phyloP scores from a whole-genome alignment of 257 asterid genomes.

The Jacaranda mimosifolia region DNA sequence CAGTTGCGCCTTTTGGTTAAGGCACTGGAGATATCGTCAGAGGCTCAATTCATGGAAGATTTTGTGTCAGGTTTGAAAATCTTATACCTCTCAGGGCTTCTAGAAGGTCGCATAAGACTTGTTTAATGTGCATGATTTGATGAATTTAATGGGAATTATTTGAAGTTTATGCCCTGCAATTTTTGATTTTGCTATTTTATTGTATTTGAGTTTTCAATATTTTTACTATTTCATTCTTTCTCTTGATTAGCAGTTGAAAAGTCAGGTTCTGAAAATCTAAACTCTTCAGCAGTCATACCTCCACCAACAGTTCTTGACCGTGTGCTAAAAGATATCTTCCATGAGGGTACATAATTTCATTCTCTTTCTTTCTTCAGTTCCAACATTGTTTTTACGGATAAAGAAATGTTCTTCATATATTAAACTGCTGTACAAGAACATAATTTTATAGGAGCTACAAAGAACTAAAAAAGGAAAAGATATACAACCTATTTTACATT shows the following conservation, averaged over 20 bases:
- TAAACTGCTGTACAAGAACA: too few relatives aligned
- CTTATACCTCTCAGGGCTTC: neutral
- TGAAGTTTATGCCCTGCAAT: neutral
- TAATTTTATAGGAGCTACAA: too few relatives aligned
- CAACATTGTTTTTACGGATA: too few relatives aligned
- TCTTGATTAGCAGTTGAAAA: slow-evolving; percentile 54
- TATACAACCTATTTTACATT: too few relatives aligned
- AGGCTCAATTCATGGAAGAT: slow-evolving; percentile 73
- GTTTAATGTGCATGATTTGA: neutral
- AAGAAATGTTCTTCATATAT: too few relatives aligned
- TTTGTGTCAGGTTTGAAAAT: slow-evolving; percentile 67
- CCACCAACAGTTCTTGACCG: slow-evolving; percentile 89
- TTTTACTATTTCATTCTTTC: slow-evolving; percentile 19
- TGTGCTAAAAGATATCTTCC: slow-evolving; percentile 77
- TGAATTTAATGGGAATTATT: neutral
- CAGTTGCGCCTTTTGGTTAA: slow-evolving; percentile 65
- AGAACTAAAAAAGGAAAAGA: too few relatives aligned
- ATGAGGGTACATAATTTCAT: slow-evolving; percentile 50
- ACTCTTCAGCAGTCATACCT: slow-evolving; percentile 69
- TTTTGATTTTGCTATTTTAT: slow-evolving; percentile 5
- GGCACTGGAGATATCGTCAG: slow-evolving; percentile 62
- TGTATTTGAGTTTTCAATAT: neutral
- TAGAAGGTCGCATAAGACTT: too few relatives aligned
- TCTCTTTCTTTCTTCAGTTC: neutral
- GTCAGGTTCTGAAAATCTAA: slow-evolving; percentile 59